Evolutionary conservation across 257 asterid species (phyloP).

Genomic region (Perilla frutescens): DNA sequence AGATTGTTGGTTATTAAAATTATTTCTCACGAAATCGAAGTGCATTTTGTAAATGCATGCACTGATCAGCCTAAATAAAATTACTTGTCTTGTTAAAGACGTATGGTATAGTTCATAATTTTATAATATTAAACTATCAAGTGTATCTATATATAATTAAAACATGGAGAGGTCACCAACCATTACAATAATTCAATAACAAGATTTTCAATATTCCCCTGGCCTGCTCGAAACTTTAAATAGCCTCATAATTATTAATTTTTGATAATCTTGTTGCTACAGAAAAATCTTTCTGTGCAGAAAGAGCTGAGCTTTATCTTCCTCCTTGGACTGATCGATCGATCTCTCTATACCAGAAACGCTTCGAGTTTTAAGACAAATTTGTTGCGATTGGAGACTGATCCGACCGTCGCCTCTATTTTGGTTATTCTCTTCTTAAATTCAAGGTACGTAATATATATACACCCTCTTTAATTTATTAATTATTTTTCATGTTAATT

Average conservation of each 20-base stretch:
- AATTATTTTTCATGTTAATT: not conserved
- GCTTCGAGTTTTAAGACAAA: not conserved
- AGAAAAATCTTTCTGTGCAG: not conserved
- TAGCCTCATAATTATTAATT: slow-evolving; percentile 26
- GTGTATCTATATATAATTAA: slow-evolving; percentile 19
- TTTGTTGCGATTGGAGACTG: not conserved
- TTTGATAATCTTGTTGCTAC: slow-evolving; percentile 17
- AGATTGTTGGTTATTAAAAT: not conserved
- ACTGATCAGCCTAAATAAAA: not conserved
- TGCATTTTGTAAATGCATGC: slow-evolving; percentile 16
- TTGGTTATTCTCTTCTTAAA: slow-evolving; percentile 5
- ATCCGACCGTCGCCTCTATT: not conserved
- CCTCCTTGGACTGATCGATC: not conserved
- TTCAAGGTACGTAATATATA: slow-evolving; percentile 17
- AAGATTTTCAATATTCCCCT: slow-evolving; percentile 28
- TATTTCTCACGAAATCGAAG: slow-evolving; percentile 3
- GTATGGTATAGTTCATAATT: slow-evolving; percentile 6
- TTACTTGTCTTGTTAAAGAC: slow-evolving; percentile 26
- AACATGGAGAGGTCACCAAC: slow-evolving; percentile 60
- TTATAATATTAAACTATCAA: slow-evolving; percentile 30
- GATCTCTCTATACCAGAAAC: not conserved
- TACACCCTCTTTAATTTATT: not conserved
- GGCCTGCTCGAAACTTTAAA: slow-evolving; percentile 23
- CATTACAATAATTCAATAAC: slow-evolving; percentile 39
- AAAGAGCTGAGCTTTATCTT: slow-evolving; percentile 5